Conservation (phyloP, 2,329 filamentous ascomycete species). For the Cercospora citrullina region DNA sequence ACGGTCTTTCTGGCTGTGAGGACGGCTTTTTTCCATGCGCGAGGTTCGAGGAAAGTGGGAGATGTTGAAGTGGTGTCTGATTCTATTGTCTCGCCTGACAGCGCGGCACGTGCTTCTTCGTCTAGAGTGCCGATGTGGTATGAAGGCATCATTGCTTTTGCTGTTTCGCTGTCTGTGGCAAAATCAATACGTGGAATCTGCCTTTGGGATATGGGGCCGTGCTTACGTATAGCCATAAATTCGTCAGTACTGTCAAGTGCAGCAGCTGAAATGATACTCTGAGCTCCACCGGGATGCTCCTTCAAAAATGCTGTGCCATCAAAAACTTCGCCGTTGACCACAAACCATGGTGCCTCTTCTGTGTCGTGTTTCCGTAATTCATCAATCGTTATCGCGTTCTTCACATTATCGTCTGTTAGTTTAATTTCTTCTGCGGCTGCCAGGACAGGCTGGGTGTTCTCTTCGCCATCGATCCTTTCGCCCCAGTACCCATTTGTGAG, state of each 20-base stretch:
- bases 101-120: constrained; percentile 55
- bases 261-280: constrained; percentile 80
- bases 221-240: constrained; percentile 86
- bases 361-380: constrained; percentile 69
- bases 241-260: constrained; percentile 82
- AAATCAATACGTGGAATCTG: neutral
- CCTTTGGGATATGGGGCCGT: neutral
- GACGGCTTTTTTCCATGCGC: constrained; percentile 70
- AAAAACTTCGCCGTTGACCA: constrained; percentile 85
- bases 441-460: constrained; percentile 43
- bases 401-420: constrained; percentile 71
- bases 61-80: constrained; percentile 48
- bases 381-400: constrained; percentile 64
- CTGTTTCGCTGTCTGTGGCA: constrained; percentile 76
- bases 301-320: constrained; percentile 79
- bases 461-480: constrained; percentile 61
- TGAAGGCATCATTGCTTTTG: constrained; percentile 81
- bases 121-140: constrained; percentile 84
- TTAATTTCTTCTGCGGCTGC: constrained; percentile 65
- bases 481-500: constrained; percentile 83
- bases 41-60: constrained; percentile 68
- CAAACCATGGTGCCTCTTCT: constrained; percentile 75
- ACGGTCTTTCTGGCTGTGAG: constrained; percentile 68
- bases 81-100: constrained; percentile 50
- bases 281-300: constrained; percentile 80